These are phyloP conservation scores for Neoscytalidium dimidiatum DNA, from an alignment of 2,329 filamentous ascomycete species.

Conservation along the genomic window DNA sequence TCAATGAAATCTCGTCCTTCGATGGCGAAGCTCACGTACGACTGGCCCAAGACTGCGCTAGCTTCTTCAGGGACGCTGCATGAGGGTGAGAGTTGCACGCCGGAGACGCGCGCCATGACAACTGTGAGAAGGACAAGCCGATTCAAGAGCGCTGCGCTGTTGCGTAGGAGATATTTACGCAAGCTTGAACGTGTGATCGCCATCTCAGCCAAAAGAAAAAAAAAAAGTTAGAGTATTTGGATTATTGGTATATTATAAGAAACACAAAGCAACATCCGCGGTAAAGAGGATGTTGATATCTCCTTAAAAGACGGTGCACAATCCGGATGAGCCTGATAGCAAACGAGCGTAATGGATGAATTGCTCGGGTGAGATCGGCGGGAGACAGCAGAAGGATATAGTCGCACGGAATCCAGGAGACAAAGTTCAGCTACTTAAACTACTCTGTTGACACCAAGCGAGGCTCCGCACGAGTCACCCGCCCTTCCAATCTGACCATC, in stretches of 20 bases:
- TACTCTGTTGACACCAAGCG: no score
- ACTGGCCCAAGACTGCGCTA: neutral
- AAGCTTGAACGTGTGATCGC: no score
- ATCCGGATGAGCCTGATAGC: neutral
- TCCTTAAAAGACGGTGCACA: neutral
- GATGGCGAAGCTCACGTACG: slow-evolving; percentile 1
- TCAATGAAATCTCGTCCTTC: slow-evolving; percentile 5
- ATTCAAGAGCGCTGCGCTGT: neutral
- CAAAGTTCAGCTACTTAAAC: no score
- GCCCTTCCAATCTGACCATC: neutral
- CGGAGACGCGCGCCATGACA: neutral
- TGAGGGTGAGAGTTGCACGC: neutral
- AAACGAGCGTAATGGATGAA: no score
- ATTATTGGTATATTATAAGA: no score
- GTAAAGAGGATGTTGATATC: no score
- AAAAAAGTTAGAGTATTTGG: no score
- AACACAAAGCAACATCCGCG: neutral
- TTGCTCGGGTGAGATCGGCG: no score
- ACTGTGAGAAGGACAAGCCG: neutral
- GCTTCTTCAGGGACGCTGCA: neutral
- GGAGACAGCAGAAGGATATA: no score
- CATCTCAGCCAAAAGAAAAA: no score
- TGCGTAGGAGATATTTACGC: neutral
- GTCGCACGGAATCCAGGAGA: no score
- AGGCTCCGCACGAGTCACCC: no score